Conservation (phyloP, 1,284 basidiomycete genomes). For the Leccinum fuscescens region DNA sequence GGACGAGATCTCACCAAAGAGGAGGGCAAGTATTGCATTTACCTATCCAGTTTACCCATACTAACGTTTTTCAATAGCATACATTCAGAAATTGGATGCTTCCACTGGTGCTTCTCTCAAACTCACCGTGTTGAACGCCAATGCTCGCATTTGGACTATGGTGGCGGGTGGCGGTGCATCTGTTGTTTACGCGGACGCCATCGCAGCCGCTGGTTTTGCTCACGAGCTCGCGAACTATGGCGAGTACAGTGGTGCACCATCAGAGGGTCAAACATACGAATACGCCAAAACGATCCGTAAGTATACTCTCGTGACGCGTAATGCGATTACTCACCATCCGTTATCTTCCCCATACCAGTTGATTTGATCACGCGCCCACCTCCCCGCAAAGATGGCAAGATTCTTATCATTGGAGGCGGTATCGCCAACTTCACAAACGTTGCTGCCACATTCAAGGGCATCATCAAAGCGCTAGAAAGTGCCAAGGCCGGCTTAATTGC, state of each 20-base stretch:
- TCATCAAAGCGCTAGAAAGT: constrained; percentile 95
- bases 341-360: constrained; percentile 42
- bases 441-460: constrained; percentile 99
- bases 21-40: constrained; percentile 45
- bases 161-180: constrained; percentile 89
- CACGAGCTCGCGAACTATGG: constrained; percentile 99
- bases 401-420: constrained; percentile 99
- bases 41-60: background rate
- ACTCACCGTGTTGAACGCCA: constrained; percentile 92
- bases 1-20: constrained; percentile 98
- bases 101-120: constrained; percentile 98
- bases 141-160: constrained; percentile 99
- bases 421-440: constrained; percentile 99
- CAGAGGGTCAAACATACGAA: constrained; percentile 98
- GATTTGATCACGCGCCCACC: constrained; percentile 93
- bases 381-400: constrained; percentile 86
- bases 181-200: constrained; percentile 93
- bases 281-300: constrained; percentile 96
- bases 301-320: constrained; percentile 28
- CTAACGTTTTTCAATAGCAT: constrained; percentile 48
- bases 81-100: constrained; percentile 97
- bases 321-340: background rate
- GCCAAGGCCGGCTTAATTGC: constrained; percentile 84
- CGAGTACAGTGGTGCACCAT: constrained; percentile 98
- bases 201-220: constrained; percentile 94